These are phyloP conservation scores for Flueggea neowawraea DNA, from an alignment of 441 rosid genomes.

Conservation along the genomic window DNA sequence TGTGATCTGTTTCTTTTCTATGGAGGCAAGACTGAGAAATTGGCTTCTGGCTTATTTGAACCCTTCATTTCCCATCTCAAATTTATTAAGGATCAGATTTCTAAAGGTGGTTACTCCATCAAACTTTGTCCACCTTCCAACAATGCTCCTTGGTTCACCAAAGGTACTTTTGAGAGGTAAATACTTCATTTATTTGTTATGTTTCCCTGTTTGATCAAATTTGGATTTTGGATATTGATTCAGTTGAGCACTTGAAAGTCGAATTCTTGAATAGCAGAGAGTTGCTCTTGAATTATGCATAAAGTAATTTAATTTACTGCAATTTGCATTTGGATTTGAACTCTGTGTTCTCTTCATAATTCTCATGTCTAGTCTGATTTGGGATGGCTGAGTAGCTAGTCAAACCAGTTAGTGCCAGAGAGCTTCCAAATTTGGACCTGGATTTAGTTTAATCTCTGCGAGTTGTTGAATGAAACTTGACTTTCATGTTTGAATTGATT, in stretches of 20 bases:
- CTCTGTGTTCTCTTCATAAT: neutral
- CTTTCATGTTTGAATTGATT: neutral
- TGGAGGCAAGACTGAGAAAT: constrained; percentile 62
- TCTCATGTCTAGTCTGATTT: neutral
- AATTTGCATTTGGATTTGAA: neutral
- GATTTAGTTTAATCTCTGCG: neutral
- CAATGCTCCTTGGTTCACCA: constrained; percentile 76
- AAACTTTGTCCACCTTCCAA: constrained; percentile 54
- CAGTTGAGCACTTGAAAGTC: neutral
- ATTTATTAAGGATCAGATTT: constrained; percentile 75
- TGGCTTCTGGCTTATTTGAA: constrained; percentile 81
- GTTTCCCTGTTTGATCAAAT: neutral
- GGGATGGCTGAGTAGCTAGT: neutral
- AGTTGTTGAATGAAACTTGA: neutral
- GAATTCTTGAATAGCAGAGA: neutral
- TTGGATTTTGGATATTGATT: neutral
- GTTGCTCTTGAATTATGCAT: neutral
- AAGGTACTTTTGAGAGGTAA: constrained; percentile 80
- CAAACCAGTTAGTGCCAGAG: neutral
- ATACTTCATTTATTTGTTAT: neutral
- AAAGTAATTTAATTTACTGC: neutral
- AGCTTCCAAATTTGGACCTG: neutral
- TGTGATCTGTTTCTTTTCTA: constrained; percentile 70
- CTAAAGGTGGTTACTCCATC: constrained; percentile 86
- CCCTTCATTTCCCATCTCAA: constrained; percentile 78